Base-by-base conservation (phyloP, 257 asterid genomes). In the Scutellaria barbata region DNA sequence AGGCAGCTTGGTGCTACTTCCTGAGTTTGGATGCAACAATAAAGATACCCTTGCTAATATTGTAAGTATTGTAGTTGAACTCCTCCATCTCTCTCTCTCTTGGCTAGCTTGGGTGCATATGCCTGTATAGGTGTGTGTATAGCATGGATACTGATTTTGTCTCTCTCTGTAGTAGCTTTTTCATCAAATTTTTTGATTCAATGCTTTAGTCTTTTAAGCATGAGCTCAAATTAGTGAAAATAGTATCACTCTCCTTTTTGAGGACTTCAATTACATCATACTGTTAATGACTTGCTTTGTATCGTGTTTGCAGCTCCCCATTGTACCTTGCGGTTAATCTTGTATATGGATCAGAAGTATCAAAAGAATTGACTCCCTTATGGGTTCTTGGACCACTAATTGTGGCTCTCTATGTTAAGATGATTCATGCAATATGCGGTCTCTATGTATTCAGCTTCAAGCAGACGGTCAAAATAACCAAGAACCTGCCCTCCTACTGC, bases 341-440 rank as follows among this genome's bases (percentile, higher is more conserved):
- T 10, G 37, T 69, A 12, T 88, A 84, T 76, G 97, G 97, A 66
- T 70, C 88, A 3, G 88, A 87, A 79, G 96, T 91, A 54, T 80
- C 94, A 0, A 90, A 82, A 74, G 98, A 93, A 79, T 75, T 90
- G 76, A 81, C 83, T 10, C 98, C 97, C 11, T 72, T 93, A 30
- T 94, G 99, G 99, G 73, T 89, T 80, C 43, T 86, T 35, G 99
- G 99, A 37, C 99, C 99, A 35, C 43, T 94, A 57, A 47, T 86
- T 41, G 77, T 75, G 13, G 86, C 92, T 53, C 82, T 94, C 72
- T 87, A 91, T 68, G 53, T 88, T 25, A 89, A 85, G 87, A 71
- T 86, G 76, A 61, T 88, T 50, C 85, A 54, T 35, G 87, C 79
- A 63, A 78, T 94, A 48, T 78, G 84, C 56, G 80, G 84, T 14